Evolutionary conservation across 106 monocot species (phyloP), one percentile per base, ranked within the genome.

Genomic region (Ottelia alismoides): DNA sequence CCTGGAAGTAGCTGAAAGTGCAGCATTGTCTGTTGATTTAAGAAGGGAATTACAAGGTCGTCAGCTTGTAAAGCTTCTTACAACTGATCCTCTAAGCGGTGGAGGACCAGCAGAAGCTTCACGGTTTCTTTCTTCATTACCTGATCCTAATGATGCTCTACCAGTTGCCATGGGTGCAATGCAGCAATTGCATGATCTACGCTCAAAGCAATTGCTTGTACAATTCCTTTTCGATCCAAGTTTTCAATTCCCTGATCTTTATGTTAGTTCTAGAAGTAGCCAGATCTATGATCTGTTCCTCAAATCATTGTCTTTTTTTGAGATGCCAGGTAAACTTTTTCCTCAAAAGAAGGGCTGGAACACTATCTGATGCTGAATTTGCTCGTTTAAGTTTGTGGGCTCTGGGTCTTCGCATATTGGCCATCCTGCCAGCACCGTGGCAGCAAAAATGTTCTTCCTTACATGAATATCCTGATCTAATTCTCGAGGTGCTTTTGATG

Each of bases 151-250:
- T 73, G 93, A 94, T 70, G 87, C 93, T 30, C 66, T 94, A 58
- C 88, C 93, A 51, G 93, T 88, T 56, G 93, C 93, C 17, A 73
- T 94, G 67, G 80, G 84, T 64, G 93, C 93, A 53, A 94, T 94
- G 93, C 72, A 84, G 58, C 67, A 84, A 19, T 63, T 94, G 58
- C 80, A 87, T 71, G 88, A 94, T 62, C 58, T 94, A 51, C 93
- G 78, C 46, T 94, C 93, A 50, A 94, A 94, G 63, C 83, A 94
- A 63, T 81, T 94, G 67, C 78, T 94, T 56, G 93, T 94, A 76
- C 40, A 20, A 21, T 23, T 31, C 25, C n/a, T n/a, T n/a, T n/a
- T n/a, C n/a, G n/a, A n/a, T n/a, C n/a, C n/a, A n/a, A n/a, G n/a
- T n/a, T n/a, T n/a, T n/a, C n/a, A n/a, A n/a, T n/a, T n/a, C n/a